Evolutionary conservation across 2,329 filamentous ascomycete genomes (phyloP).

Genomic region (Phaeosphaeria sp.): DNA sequence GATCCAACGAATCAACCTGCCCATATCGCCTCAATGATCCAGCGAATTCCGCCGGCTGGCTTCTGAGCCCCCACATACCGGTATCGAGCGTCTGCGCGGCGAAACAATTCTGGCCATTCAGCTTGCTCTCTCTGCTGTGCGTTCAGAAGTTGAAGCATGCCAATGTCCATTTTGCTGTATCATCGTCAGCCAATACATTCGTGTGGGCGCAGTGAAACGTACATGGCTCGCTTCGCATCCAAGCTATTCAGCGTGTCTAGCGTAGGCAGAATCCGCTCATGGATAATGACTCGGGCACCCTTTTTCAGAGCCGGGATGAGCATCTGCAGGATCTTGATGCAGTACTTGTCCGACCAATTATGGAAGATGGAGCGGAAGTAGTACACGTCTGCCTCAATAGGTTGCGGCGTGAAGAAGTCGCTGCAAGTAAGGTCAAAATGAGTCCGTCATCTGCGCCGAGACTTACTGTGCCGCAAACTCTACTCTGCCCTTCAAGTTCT

Average conservation of each 20-base stretch:
- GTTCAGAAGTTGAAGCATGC: constrained; percentile 24
- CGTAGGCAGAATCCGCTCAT: constrained; percentile 15
- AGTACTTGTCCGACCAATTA: constrained; percentile 47
- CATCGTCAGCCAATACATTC: constrained; percentile 3
- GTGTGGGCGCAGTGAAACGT: constrained; percentile 1
- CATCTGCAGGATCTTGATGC: constrained; percentile 37
- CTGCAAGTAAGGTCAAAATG: not conserved
- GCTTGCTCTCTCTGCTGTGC: constrained; percentile 15
- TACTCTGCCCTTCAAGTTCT: constrained; percentile 7
- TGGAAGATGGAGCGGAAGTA: constrained; percentile 39
- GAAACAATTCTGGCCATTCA: constrained; percentile 20
- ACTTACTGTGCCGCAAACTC: constrained; percentile 16
- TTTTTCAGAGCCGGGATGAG: constrained; percentile 38
- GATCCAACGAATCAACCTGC: too few species aligned
- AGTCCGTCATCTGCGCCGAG: not conserved
- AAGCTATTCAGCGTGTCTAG: constrained; percentile 8
- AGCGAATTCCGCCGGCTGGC: constrained; percentile 13
- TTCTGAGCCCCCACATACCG: constrained; percentile 16
- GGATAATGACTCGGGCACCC: constrained; percentile 20
- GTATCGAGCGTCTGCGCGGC: constrained; percentile 12
- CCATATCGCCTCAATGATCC: constrained; percentile 23
- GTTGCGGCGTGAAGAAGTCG: constrained; percentile 12
- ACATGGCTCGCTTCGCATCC: constrained; percentile 21
- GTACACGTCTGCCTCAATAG: constrained; percentile 28
- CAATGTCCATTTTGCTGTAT: constrained; percentile 23